Evolutionary conservation across 164 flowering plant genomes (phyloP), one percentile per base, ranked within the genome.

Genomic region (Aristolochia californica): DNA sequence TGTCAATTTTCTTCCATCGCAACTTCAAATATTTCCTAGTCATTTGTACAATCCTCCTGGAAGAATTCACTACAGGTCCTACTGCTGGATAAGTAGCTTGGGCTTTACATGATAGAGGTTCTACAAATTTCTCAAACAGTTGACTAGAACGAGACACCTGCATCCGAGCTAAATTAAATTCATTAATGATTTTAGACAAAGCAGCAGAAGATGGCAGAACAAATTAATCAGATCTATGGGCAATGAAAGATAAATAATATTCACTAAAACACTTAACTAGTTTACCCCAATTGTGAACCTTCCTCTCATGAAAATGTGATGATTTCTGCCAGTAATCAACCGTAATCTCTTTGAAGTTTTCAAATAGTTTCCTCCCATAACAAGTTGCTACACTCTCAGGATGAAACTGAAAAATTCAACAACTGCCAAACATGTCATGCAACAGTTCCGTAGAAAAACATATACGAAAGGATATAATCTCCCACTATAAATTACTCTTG

Each of bases 331-430:
- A 89, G 64, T 89, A 80, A 59, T 90, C 91, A 18, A 75, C 66
- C 14, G 99, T 94, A 25, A 87, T 79, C 54, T 83, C 81, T 62
- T 77, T 76, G 71, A 94, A 94, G 67, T 94, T 94, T 62, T 81
- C 69, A 61, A 93, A 87, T 68, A 93, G 74, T 70, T 78, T 72
- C 63, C 80, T 84, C 52, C 99, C 99, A 60, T 82, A 68, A 63
- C 59, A 64, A 43, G 99, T 93, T 48, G 95, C 99, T 59, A 93
- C 66, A 64, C 99, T 93, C 72, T 93, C 99, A 4, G 99, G 99
- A 67, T 93, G 99, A 70, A 93, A 93, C 99, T 93, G 83, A 58
- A 58, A 38, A 25, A 2, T 34, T 55, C 38, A 68, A 69, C 21
- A 54, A 40, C 11, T 43, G 30, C 5, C 13, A 13, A 20, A 62